Conservation (phyloP, 495 filamentous ascomycete species). For the Apodospora peruviana region DNA sequence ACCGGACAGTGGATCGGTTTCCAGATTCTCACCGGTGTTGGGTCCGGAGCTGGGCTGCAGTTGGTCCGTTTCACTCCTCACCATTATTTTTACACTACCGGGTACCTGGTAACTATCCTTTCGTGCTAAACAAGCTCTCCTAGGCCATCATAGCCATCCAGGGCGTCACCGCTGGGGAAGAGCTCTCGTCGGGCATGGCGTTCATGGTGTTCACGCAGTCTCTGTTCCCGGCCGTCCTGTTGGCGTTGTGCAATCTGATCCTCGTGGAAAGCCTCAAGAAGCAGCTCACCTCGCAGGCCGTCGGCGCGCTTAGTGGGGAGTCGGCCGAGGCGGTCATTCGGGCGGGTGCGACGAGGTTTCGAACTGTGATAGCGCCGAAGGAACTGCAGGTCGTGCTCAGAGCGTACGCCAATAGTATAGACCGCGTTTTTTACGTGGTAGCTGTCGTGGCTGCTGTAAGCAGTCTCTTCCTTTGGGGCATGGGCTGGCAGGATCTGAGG, state of each 20-base stretch:
- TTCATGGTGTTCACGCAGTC: not conserved
- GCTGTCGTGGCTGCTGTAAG: conserved; percentile 22
- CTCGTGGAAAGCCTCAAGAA: not conserved
- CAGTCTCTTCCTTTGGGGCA: conserved; percentile 36
- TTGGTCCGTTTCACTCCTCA: conserved; percentile 19
- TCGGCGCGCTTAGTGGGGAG: not conserved
- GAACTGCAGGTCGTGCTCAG: conserved; percentile 28
- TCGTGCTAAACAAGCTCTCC: conserved; percentile 15
- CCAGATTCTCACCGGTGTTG: not conserved
- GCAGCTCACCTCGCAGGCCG: not conserved
- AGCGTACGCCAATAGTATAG: conserved; percentile 39
- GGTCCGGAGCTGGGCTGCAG: conserved; percentile 50
- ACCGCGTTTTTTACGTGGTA: conserved; percentile 37
- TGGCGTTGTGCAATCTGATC: not conserved
- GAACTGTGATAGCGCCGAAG: conserved; percentile 16
- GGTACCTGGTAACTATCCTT: not conserved
- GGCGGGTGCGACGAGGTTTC: conserved; percentile 30
- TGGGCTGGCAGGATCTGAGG: conserved; percentile 50
- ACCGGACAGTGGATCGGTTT: conserved; percentile 27
- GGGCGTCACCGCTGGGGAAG: not conserved
- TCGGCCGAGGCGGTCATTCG: conserved; percentile 12
- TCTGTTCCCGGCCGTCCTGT: not conserved
- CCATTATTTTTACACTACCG: not conserved
- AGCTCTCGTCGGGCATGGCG: not conserved
- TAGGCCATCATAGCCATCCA: not conserved